These are phyloP conservation scores for Anisodus tanguticus DNA, from an alignment of 257 asterid species.

Conservation along the genomic window DNA sequence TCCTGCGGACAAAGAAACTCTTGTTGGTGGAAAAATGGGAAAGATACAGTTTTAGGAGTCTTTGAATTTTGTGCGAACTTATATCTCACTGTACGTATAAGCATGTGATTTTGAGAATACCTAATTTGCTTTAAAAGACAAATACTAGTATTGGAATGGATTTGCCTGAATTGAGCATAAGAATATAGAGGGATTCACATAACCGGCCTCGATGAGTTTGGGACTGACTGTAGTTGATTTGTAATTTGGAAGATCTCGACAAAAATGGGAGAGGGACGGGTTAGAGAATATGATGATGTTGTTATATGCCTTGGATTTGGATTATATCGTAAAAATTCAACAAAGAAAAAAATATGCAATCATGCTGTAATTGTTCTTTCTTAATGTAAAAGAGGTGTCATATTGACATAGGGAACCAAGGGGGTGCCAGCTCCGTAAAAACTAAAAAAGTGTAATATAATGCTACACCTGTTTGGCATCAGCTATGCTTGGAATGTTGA, in stretches of 20 bases:
- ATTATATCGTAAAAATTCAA: not conserved
- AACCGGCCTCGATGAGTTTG: not conserved
- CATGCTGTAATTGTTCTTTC: not conserved
- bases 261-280: not conserved
- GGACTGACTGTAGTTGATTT: not conserved
- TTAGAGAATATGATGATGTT: not conserved
- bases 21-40: not conserved
- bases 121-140: not conserved
- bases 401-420: not conserved
- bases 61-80: not conserved
- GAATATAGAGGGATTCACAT: not conserved
- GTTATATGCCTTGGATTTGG: conserved; percentile 10
- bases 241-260: not conserved
- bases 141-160: conserved; percentile 3
- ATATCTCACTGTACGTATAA: not conserved
- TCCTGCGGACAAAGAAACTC: not conserved
- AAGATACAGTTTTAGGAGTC: not conserved
- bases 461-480: not conserved
- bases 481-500: not conserved
- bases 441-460: not conserved
- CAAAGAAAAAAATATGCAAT: not conserved
- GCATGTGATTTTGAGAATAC: conserved; percentile 2
- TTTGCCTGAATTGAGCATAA: not conserved
- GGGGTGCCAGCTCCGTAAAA: not conserved
- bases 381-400: not conserved